Base-by-base conservation (phyloP, 202 grass and related monocot species). In the Panicum hallii region DNA sequence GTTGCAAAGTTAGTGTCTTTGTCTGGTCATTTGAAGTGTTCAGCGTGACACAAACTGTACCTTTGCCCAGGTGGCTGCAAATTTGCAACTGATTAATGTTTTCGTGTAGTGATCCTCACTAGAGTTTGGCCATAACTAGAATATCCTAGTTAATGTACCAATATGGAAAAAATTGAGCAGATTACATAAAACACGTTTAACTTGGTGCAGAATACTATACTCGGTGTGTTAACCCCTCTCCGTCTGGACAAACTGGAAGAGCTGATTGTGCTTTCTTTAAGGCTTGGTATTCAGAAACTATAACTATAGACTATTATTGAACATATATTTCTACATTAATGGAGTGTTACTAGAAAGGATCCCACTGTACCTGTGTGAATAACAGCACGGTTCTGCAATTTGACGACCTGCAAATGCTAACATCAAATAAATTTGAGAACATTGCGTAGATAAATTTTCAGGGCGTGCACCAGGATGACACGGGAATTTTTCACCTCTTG, bases 21-120 rank as follows among this genome's bases (percentile, higher is more conserved):
- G 4, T 45, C 8, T 70, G 42, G 42, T 84, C 48, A 5, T 32
- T 67, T 66, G 69, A 62, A 75, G 2, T 85, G 36, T 89, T 71
- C 43, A 74, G 49, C 5, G 16, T 6, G 12, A 26, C 60, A 43
- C 1, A 52, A 19, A 38, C 36, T 38, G 36, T 38, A 38, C 11
- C 13, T 60, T 9, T 17, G 34, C 41, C 6, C 0, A 13, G 34
- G 11, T 32, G 30, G 11, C 46, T 74, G 36, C 22, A 45, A 67
- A 12, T 19, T 16, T 66, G 58, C 17, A 50, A 50, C 16, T 32
- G 28, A 43, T 32, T 54, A 63, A 66, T 67, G 72, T 22, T 77
- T 55, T 77, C 7, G 14, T 67, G 42, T 41, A 12, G 1, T n/a
- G 3, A 45, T 46, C 15, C 34, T 44, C 16, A 7, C 13, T 60